phyloP scores from a whole-genome alignment of 139 green algal species.

The Desmodesmus armatus region DNA sequence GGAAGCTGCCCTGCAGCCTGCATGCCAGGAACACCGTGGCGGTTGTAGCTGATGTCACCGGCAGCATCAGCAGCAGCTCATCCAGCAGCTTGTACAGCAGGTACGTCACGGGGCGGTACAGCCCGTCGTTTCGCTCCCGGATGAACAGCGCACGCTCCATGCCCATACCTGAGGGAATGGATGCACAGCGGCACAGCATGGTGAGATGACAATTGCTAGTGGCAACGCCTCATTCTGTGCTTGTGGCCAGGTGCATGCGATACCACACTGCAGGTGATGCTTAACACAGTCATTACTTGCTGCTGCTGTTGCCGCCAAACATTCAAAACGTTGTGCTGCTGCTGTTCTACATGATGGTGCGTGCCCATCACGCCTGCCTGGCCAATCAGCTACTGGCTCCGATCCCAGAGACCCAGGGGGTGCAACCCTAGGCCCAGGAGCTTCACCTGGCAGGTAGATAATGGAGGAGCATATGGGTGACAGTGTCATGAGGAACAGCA shows the following conservation, averaged over 20 bases:
- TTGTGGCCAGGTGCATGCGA: no score
- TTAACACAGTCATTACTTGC: no score
- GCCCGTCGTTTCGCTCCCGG: conserved; percentile 59
- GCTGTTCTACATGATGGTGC: neutral
- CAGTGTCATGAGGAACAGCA: conserved; percentile 35
- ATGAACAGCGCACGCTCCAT: conserved; percentile 14
- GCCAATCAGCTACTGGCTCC: neutral
- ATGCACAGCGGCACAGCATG: neutral
- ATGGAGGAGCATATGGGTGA: conserved; percentile 17
- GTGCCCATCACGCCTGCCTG: no score
- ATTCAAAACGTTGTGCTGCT: no score
- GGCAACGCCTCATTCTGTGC: no score
- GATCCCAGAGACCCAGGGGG: neutral
- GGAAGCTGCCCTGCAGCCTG: conserved; percentile 68
- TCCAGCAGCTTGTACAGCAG: conserved; percentile 64
- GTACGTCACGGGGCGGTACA: conserved; percentile 56
- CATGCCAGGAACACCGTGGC: conserved; percentile 69
- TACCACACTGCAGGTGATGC: no score
- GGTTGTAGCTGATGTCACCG: conserved; percentile 14
- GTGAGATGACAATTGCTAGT: neutral
- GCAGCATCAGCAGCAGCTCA: conserved; percentile 58
- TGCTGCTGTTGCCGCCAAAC: no score
- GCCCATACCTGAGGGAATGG: no score
- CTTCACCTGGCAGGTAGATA: conserved; percentile 31
- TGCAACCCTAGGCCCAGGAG: neutral